Conservation (phyloP, 106 monocot genomes). For the Hemerocallis citrina region DNA sequence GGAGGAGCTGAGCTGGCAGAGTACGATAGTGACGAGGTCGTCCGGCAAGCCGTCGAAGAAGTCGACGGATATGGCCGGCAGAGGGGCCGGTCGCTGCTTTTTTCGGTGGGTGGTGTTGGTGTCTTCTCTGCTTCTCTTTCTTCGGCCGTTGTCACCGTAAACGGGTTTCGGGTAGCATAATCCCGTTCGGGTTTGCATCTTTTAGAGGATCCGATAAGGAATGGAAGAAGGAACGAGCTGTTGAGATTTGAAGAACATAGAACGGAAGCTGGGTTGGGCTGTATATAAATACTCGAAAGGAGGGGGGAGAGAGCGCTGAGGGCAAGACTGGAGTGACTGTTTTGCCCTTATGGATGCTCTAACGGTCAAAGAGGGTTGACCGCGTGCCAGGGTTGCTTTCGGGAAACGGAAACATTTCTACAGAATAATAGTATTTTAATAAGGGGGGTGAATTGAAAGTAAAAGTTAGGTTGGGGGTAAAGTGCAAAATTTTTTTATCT, state of each 20-base stretch:
- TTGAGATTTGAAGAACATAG: neutral
- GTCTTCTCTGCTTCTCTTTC: too few species aligned
- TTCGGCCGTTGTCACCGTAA: neutral
- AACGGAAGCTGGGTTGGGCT: neutral
- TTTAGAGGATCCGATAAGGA: neutral
- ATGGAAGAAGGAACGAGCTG: neutral
- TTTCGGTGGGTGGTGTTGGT: neutral
- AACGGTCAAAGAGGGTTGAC: conserved; percentile 2
- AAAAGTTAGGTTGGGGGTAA: too few species aligned
- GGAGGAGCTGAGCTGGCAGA: conserved; percentile 37
- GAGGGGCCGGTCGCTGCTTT: conserved; percentile 4
- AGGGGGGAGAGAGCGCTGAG: neutral
- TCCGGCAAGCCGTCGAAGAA: conserved; percentile 55
- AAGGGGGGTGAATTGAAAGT: too few species aligned
- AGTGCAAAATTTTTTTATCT: too few species aligned
- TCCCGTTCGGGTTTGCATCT: conserved; percentile 1
- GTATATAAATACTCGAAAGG: conserved; percentile 4
- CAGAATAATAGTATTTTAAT: too few species aligned
- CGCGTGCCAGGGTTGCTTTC: conserved; percentile 4
- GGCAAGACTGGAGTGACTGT: neutral
- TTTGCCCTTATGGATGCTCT: neutral
- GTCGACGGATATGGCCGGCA: neutral
- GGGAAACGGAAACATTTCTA: conserved; percentile 8
- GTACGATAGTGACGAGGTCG: conserved; percentile 50
- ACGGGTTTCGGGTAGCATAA: conserved; percentile 7